phyloP scores from a whole-genome alignment of 441 rosid species.

The Macaranga tanarius region DNA sequence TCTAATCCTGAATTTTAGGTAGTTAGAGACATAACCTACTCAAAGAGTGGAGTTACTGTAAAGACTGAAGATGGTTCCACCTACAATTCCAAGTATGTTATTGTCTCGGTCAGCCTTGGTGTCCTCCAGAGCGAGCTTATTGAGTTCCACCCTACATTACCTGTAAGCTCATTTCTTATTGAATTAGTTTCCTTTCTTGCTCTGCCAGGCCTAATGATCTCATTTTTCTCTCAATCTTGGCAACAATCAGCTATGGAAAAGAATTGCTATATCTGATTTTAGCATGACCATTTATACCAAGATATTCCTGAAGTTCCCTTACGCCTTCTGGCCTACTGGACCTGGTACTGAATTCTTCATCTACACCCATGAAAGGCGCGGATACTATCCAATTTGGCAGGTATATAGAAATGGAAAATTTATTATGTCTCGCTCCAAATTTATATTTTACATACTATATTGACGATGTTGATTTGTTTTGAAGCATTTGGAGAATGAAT shows the following conservation, averaged over 20 bases:
- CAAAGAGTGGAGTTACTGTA: conserved; percentile 27
- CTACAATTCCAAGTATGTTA: conserved; percentile 31
- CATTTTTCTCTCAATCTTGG: background rate
- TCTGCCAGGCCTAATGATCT: too few species aligned
- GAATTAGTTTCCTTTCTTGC: too few species aligned
- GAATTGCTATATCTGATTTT: conserved; percentile 31
- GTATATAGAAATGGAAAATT: conserved; percentile 8
- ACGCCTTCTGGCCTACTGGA: conserved; percentile 41
- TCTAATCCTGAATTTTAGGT: conserved; percentile 18
- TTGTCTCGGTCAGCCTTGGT: conserved; percentile 40
- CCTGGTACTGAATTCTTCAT: conserved; percentile 41
- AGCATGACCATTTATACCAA: conserved; percentile 43
- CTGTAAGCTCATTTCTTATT: conserved; percentile 19
- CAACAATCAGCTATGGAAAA: conserved; percentile 36
- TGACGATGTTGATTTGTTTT: background rate
- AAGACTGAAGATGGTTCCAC: conserved; percentile 35
- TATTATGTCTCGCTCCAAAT: background rate
- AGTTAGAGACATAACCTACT: conserved; percentile 30
- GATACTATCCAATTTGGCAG: conserved; percentile 43
- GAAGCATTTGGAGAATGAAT: conserved; percentile 41
- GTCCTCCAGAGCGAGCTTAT: conserved; percentile 41
- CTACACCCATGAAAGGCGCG: conserved; percentile 34
- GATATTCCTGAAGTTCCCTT: conserved; percentile 40
- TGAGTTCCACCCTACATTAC: conserved; percentile 31
- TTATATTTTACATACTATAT: background rate